A percentile compares a stretch with the other conserved stretches of the same genome.
Conservation (phyloP, 176 grass and related monocot species). For the Carex pumila region DNA sequence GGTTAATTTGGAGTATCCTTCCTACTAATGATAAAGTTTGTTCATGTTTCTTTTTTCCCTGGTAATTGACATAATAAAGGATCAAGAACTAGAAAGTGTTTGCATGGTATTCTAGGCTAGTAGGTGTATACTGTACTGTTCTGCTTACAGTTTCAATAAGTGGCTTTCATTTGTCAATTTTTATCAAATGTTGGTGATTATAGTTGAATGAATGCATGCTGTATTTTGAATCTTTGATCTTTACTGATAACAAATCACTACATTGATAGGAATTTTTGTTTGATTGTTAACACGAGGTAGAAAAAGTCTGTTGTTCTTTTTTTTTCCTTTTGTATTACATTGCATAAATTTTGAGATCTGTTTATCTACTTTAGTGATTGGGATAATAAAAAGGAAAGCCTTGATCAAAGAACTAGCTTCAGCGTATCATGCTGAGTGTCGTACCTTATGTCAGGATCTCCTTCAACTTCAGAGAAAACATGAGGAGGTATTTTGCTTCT, state of each 20-base stretch:
- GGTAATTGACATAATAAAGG: background rate
- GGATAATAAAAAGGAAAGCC: constrained; percentile 83
- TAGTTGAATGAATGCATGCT: background rate
- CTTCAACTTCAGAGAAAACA: constrained; percentile 67
- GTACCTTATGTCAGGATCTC: constrained; percentile 55
- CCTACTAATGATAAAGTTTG: background rate
- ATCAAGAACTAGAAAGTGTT: background rate
- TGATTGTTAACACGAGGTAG: background rate
- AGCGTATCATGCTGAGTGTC: constrained; percentile 58
- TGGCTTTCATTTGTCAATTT: background rate
- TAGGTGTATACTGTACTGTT: background rate
- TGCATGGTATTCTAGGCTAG: background rate
- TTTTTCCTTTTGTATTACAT: background rate
- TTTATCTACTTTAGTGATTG: constrained; percentile 53
- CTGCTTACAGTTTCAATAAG: background rate
- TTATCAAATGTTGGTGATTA: background rate
- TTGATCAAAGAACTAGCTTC: constrained; percentile 82
- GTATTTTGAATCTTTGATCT: background rate
- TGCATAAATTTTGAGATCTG: background rate
- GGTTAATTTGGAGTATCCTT: background rate
- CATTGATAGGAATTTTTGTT: background rate
- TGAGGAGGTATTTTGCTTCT: constrained; percentile 43
- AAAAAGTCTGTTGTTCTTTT: background rate
- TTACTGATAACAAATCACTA: background rate
- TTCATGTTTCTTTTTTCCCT: background rate